Conservation (phyloP, 2,329 filamentous ascomycete genomes). For the Botrytis elliptica region DNA sequence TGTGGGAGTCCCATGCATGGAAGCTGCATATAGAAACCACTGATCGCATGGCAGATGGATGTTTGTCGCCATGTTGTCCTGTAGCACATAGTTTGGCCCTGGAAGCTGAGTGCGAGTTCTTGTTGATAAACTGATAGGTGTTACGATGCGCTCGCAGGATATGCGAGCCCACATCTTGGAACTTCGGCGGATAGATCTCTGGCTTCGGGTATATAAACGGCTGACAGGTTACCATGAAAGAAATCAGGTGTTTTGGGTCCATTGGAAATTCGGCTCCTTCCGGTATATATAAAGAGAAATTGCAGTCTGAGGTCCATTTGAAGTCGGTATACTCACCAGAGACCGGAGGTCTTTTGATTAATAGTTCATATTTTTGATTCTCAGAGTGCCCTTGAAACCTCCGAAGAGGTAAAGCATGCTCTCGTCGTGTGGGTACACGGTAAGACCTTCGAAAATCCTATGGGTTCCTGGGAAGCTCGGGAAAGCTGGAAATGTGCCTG, state of each 20-base stretch:
- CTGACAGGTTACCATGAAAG: conserved; percentile 8
- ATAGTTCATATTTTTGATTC: conserved; percentile 19
- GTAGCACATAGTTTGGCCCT: not conserved
- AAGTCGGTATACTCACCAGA: conserved; percentile 17
- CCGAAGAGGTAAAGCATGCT: conserved; percentile 8
- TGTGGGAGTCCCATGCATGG: conserved; percentile 7
- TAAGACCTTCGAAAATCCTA: conserved; percentile 7
- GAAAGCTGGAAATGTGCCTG: conserved; percentile 14
- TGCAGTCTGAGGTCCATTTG: conserved; percentile 9
- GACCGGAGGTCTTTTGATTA: conserved; percentile 17
- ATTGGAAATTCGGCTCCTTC: conserved; percentile 1
- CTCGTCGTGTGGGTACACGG: conserved; percentile 15
- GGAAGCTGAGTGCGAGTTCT: not conserved
- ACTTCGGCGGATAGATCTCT: not conserved
- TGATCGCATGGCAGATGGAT: not conserved
- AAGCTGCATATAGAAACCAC: conserved; percentile 9
- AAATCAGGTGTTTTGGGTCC: not conserved
- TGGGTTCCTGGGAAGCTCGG: conserved; percentile 5
- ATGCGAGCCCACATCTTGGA: conserved; percentile 18
- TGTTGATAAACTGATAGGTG: not conserved
- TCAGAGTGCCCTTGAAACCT: conserved; percentile 1
- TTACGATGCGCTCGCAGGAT: conserved; percentile 18
- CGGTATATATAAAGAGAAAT: conserved; percentile 18
- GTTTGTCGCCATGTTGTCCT: not conserved
- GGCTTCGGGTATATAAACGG: not conserved